These are phyloP conservation scores for Talaromyces nanjingensis DNA, from an alignment of 495 filamentous ascomycete genomes.

Conservation along the genomic window DNA sequence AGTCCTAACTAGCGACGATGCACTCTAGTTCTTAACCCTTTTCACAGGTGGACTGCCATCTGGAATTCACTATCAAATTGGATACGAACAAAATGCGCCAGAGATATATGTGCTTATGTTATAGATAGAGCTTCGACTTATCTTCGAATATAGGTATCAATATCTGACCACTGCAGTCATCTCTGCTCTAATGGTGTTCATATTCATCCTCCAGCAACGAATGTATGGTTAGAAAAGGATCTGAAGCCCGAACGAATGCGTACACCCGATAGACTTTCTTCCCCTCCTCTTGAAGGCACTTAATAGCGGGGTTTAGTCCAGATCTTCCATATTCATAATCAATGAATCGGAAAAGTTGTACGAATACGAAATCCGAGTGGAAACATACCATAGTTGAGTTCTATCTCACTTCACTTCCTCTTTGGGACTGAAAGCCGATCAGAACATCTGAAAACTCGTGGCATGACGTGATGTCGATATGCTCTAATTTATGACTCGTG, in stretches of 20 bases:
- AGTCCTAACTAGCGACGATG: neutral
- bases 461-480: neutral
- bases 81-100: neutral
- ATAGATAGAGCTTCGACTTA: neutral
- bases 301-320: neutral
- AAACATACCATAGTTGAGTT: neutral
- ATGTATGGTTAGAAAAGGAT: neutral
- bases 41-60: neutral
- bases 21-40: neutral
- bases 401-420: neutral
- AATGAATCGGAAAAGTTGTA: neutral
- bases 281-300: neutral
- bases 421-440: neutral
- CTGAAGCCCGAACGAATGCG: neutral
- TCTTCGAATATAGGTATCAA: neutral
- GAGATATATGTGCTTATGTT: neutral
- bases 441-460: neutral
- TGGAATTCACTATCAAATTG: neutral
- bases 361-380: neutral
- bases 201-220: neutral
- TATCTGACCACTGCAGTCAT: neutral
- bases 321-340: neutral
- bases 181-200: too few relatives aligned
- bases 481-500: neutral
- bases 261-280: neutral